Evolutionary conservation across 495 filamentous ascomycete species (phyloP), one percentile per base, ranked within the genome.

Genomic region (Aspergillus sclerotiicarbonarius): DNA sequence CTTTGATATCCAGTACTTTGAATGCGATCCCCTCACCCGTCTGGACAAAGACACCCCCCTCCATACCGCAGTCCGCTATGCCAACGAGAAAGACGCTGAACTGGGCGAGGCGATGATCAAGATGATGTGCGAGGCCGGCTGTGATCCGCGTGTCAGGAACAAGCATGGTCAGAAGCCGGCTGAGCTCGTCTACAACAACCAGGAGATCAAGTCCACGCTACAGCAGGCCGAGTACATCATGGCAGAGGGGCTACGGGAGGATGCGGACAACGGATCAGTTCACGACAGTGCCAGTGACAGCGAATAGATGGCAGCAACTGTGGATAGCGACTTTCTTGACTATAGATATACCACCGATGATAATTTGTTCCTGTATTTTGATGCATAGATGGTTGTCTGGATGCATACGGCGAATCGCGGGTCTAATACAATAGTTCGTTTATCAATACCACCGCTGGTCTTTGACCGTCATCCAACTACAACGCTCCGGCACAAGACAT

Each of bases 121-220:
- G 57, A 92, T 98, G 83, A 87, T 98, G 82, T 82, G 96, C 53
- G 94, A 98, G 69, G 94, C 94, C 46, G 94, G 94, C 37, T 88
- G 86, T 60, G 89, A 93, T 73, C 87, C 89, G 25, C 73, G 77
- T 6, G 75, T 78, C 41, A 67, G 72, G 52, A 78, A 80, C 61
- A 77, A 78, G 68, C 73, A 77, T 53, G 67, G 68, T 10, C 76
- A 77, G 52, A 78, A 76, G 49, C 76, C 76, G 3, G 62, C 65
- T 0, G 72, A 76, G 18, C 53, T 78, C 16, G 74, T 77, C 45
- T 76, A 64, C 55, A 65, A 88, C 51, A 93, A 96, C 61, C 66
- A 66, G 45, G 83, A 81, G 33, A 80, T 98, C 49, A 80, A 83
- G 64, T 77, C 79, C 53, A 68, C 84, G 25, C 82, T 98, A 57